These are phyloP conservation scores for Aspergillus cejpii DNA, from an alignment of 2,329 filamentous ascomycete species.

Conservation along the genomic window DNA sequence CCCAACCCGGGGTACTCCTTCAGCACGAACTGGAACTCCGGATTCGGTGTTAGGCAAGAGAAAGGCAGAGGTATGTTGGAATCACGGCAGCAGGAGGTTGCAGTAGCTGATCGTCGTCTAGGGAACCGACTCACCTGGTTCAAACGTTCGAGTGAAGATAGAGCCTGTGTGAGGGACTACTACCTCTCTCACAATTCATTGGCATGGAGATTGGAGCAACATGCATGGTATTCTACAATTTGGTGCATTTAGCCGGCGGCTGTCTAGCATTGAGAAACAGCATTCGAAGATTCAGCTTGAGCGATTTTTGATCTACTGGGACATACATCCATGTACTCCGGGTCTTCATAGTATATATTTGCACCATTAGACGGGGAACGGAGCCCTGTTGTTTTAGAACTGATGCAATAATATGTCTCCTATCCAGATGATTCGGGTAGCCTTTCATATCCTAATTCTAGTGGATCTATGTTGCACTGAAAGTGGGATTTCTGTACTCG, in stretches of 20 bases:
- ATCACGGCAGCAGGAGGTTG: background rate
- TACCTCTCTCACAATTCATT: constrained; percentile 1
- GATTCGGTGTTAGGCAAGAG: constrained; percentile 65
- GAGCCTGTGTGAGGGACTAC: constrained; percentile 28
- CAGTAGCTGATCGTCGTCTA: constrained; percentile 15
- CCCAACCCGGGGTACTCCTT: constrained; percentile 28
- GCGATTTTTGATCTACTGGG: background rate
- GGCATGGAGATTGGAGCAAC: constrained; percentile 4
- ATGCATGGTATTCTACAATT: background rate
- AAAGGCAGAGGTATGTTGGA: constrained; percentile 57
- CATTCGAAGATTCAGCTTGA: background rate
- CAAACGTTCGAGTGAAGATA: constrained; percentile 37
- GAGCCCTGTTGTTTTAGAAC: no score
- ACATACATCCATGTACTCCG: background rate
- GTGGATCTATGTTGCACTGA: background rate
- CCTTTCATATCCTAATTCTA: no score
- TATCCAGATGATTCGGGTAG: no score
- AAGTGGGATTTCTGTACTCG: background rate
- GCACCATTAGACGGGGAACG: background rate
- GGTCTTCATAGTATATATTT: background rate
- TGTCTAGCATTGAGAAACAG: constrained; percentile 13
- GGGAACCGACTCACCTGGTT: constrained; percentile 32
- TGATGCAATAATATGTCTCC: no score
- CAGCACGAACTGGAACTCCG: constrained; percentile 48
- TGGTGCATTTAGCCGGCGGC: constrained; percentile 16